phyloP scores from a whole-genome alignment of 768 basidiomycete genomes.

The Suillus discolor region DNA sequence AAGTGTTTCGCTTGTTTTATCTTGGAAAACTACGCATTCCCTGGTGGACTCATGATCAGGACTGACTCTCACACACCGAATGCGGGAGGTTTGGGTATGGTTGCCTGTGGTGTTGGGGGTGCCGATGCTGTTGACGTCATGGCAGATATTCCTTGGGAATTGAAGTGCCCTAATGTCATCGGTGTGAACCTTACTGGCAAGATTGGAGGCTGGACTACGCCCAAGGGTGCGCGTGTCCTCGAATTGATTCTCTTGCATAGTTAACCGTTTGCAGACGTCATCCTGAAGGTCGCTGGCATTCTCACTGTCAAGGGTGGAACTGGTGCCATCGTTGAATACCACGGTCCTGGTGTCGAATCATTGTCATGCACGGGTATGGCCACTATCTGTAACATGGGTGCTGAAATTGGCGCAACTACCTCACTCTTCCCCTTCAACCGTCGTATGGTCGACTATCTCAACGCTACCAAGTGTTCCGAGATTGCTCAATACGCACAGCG shows the following conservation, averaged over 20 bases:
- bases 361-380: conserved; percentile 99
- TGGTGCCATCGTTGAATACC: conserved; percentile 98
- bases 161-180: conserved; percentile 99
- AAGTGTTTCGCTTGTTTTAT: too few relatives aligned
- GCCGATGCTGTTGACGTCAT: conserved; percentile 99
- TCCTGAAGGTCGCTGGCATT: conserved; percentile 98
- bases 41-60: conserved; percentile 99
- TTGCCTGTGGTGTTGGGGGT: conserved; percentile 99
- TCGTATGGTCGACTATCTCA: conserved; percentile 92
- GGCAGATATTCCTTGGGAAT: conserved; percentile 97
- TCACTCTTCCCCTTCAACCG: conserved; percentile 98
- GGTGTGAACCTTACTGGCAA: conserved; percentile 96
- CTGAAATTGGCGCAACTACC: conserved; percentile 98
- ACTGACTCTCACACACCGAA: conserved; percentile 99
- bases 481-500: conserved; percentile 88
- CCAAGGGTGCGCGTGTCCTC: conserved; percentile 68
- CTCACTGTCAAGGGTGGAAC: conserved; percentile 99
- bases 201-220: conserved; percentile 95
- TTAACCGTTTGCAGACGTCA: conserved; percentile 66
- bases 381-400: conserved; percentile 99
- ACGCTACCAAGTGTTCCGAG: conserved; percentile 88
- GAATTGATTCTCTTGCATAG: background rate
- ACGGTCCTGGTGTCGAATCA: conserved; percentile 91
- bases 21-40: conserved; percentile 99
- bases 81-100: conserved; percentile 98